Conservation (phyloP, 2,329 filamentous ascomycete genomes). For the Paracamarosporium sp. region DNA sequence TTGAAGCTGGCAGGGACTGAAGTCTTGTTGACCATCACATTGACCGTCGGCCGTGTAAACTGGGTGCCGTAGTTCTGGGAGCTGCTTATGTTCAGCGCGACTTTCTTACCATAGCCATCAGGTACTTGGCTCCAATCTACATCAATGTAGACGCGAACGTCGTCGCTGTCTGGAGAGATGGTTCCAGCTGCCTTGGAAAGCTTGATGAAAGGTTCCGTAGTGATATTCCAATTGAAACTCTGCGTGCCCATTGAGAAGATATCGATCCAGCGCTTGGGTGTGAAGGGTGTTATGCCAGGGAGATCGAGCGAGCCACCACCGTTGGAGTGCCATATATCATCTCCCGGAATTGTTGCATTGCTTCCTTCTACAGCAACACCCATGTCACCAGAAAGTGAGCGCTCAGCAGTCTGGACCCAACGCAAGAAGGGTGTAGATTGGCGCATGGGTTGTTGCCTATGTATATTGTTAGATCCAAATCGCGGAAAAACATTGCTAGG, state of each 20-base stretch:
- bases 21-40: slow-evolving; percentile 44
- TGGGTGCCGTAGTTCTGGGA: slow-evolving; percentile 49
- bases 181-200: slow-evolving; percentile 41
- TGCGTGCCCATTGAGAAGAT: slow-evolving; percentile 43
- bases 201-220: slow-evolving; percentile 45
- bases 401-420: slow-evolving; percentile 65
- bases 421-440: slow-evolving; percentile 68
- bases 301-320: slow-evolving; percentile 48
- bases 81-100: slow-evolving; percentile 41
- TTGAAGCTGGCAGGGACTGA: slow-evolving; percentile 38
- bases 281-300: slow-evolving; percentile 40
- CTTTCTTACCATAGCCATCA: slow-evolving; percentile 32
- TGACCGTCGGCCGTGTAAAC: slow-evolving; percentile 34
- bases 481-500: slow-evolving; percentile 44
- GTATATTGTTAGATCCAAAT: slow-evolving; percentile 37
- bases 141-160: slow-evolving; percentile 46
- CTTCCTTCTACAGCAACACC: slow-evolving; percentile 69
- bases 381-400: slow-evolving; percentile 66
- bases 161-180: slow-evolving; percentile 35
- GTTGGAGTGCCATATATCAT: slow-evolving; percentile 65
- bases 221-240: slow-evolving; percentile 43
- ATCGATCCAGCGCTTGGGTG: slow-evolving; percentile 44
- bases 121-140: slow-evolving; percentile 43
- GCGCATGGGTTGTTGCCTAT: slow-evolving; percentile 75
- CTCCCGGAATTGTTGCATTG: slow-evolving; percentile 72